Evolutionary conservation across 306 rosid species (phyloP), one percentile per base, ranked within the genome.

Genomic region (Betula pendula): DNA sequence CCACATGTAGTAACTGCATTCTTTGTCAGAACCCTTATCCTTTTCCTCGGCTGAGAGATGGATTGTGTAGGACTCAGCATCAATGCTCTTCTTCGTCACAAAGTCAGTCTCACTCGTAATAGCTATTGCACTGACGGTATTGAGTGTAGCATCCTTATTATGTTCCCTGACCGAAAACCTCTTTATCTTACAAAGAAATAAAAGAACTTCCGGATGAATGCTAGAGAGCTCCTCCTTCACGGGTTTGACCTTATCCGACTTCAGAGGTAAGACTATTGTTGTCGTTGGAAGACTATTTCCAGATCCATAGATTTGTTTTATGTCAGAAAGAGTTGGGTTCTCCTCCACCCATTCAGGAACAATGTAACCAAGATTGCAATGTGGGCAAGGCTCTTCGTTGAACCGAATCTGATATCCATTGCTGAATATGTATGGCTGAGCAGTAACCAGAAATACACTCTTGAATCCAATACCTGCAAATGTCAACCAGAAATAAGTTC

Each of bases 281-380:
- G 98, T 93, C 0, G 93, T 81, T 7, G 96, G 96, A 27, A 90
- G 82, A 6, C 81, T 43, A 59, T 68, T 51, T 14, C 53, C 47
- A 49, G 45, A 76, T 22, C 96, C 86, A 75, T 89, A 88, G 49
- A 90, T 84, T 55, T 81, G 16, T 35, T 75, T 22, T 11, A 93
- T 82, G 66, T 85, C 89, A 22, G 68, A 48, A 52, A 85, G 78
- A 56, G 86, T 79, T 63, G 93, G 89, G 31, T 72, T 85, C 71
- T 84, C 87, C 12, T 90, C 96, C 68, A 87, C 96, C 98, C 98
- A 93, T 82, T 93, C 92, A 27, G 98, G 98, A 55, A 93, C 98
- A 71, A 93, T 84, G 71, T 82, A 91, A 0, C 98, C 98, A 50
- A 93, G 81, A 75, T 78, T 79, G 81, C 97, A 91, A 79, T 85